Evolutionary conservation across 176 grass and related monocot genomes (phyloP).

Genomic region (Juncus inflexus): DNA sequence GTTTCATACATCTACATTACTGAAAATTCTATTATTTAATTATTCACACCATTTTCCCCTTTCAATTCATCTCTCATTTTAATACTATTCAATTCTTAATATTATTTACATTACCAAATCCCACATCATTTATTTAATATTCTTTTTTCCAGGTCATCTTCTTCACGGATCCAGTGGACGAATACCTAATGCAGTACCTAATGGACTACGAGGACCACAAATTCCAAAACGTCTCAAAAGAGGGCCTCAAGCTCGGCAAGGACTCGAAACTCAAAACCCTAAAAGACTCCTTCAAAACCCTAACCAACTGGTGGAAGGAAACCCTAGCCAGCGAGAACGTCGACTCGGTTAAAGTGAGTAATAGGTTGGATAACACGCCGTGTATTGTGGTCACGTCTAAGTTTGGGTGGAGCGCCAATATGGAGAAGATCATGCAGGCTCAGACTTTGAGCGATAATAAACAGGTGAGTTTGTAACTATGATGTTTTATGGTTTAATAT

Average conservation of each 20-base stretch:
- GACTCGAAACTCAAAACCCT: conserved; percentile 47
- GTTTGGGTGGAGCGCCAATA: conserved; percentile 89
- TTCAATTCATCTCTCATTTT: background rate
- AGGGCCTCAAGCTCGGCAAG: conserved; percentile 84
- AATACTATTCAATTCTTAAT: background rate
- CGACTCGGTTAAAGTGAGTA: conserved; percentile 95
- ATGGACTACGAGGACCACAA: conserved; percentile 99
- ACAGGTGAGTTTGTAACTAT: conserved; percentile 9
- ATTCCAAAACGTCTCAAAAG: conserved; percentile 98
- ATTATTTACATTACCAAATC: background rate
- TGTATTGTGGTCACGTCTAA: conserved; percentile 85
- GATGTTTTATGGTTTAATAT: no score
- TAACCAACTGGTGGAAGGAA: conserved; percentile 81
- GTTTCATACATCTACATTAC: no score
- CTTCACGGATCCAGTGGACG: conserved; percentile 90
- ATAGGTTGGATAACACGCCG: conserved; percentile 69
- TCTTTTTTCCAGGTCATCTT: conserved; percentile 59
- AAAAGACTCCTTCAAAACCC: conserved; percentile 78
- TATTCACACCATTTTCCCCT: background rate
- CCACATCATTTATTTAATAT: background rate
- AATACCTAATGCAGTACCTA: conserved; percentile 98
- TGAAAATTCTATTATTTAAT: background rate
- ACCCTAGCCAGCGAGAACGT: conserved; percentile 36
- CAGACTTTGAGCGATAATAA: conserved; percentile 84
- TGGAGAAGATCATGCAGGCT: conserved; percentile 99